Base-by-base conservation (phyloP, 2,329 filamentous ascomycete genomes). In the Alternaria alternata region DNA sequence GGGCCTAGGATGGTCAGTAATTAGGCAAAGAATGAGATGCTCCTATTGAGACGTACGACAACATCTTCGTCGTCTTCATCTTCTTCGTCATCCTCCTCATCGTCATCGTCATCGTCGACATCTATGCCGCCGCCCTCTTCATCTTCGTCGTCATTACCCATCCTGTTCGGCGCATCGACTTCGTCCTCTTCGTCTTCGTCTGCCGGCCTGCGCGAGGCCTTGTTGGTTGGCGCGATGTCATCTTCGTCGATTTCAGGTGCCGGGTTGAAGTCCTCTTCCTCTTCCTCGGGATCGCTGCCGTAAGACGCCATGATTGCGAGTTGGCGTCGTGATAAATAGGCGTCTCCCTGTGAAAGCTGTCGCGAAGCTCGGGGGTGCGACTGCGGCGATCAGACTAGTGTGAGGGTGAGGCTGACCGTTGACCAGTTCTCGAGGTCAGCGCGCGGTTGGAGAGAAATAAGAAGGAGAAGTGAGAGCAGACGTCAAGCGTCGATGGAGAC, bases 231-330 rank as follows among this genome's bases (percentile, higher is more conserved):
- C 30, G 64, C 54, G 61, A 62, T 56, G 48, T 81, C 80, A 65
- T 83, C 85, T 61, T 93, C 91, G 51, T 88, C 89, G 67, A 92
- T 87, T 61, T 87, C 90, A 20, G 90, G 89, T 49, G 86, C 88
- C 51, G 93, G 94, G 78, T 97, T 96, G 85, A 97, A 97, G 77
- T 94, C 91, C 70, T 96, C 93, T 51, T 95, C 92, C 44, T 91
- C 90, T 14, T 75, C 76, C 55, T 75, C 72, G 49, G 68, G 70
- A 53, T 67, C 70, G 58, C 66, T 62, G 36, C 70, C 69, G 58
- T 75, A 76, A 54, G 66, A 69, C 34, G 74, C 71, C 75, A 78
- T 77, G 38, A 47, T 63, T 54, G 56, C 47, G 32, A 30, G 30
- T 36, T 39, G 39, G 56, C 44, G 22, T 39, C 41, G 46, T 57